Evolutionary conservation across 768 basidiomycete genomes (phyloP), one percentile per base, ranked within the genome.

Genomic region (Hericium coralloides): DNA sequence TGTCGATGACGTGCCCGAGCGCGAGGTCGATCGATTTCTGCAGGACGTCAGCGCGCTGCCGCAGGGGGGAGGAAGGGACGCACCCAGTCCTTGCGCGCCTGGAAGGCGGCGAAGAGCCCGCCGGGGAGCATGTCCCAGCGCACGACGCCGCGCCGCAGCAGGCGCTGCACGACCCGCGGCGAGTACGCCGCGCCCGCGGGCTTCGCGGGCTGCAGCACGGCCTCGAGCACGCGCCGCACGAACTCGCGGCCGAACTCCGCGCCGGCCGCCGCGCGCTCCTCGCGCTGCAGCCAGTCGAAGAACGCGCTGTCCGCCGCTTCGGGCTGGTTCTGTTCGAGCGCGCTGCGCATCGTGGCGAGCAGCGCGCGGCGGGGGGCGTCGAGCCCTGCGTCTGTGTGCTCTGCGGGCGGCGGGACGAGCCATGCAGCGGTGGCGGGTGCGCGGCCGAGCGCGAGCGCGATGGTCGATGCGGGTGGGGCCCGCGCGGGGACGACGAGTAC

Each of bases 41-140:
- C 37, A 12, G 9, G 25, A 12, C 8, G 18, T 50, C 12, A 41
- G 14, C 22, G 38, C 6, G 17, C 8, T 48, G 7, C 31, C 9
- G 4, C 53, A 1, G 53, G 22, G 49, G 43, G 31, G 15, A n/a
- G 5, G 15, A n/a, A 53, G 23, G 15, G 4, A 64, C 76, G 55
- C 64, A 83, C 90, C 89, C 90, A 92, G 63, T 92, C 90, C 45
- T 74, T 72, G 57, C 75, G 77, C 53, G 74, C 67, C 49, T 75
- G 71, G 37, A 92, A 68, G 2, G 74, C 73, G 9, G 73, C 72
- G 38, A 91, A 63, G 17, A 92, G 67, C 2, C 82, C 83, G 12
- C 77, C 79, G 6, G 79, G 70, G 10, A 88, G 64, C 85, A 90
- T 88, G 26, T 72, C 75, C 45, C 79, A 75, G 55, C 78, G 82